phyloP scores from a whole-genome alignment of 2,329 filamentous ascomycete species.

The Phialophora tarda region DNA sequence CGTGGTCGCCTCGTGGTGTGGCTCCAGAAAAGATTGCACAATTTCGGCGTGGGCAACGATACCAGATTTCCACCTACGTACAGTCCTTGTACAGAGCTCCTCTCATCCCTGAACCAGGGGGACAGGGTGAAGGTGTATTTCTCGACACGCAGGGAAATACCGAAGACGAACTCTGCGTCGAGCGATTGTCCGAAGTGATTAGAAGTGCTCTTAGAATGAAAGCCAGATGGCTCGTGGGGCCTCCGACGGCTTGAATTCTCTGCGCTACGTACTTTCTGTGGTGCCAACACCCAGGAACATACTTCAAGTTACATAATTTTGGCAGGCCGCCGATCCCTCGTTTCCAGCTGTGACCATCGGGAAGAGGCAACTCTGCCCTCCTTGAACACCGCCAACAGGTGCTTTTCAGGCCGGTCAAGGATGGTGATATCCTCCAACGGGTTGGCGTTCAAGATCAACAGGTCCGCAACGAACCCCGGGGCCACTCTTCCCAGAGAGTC shows the following conservation, averaged over 20 bases:
- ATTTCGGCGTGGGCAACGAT: no score
- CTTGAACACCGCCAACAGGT: conserved; percentile 59
- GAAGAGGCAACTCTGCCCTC: conserved; percentile 55
- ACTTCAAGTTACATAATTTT: conserved; percentile 11
- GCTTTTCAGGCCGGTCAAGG: conserved; percentile 55
- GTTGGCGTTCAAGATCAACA: conserved; percentile 59
- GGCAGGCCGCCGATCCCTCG: conserved; percentile 23
- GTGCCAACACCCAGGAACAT: neutral
- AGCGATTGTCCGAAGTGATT: no score
- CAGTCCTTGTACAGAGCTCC: no score
- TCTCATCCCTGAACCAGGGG: no score
- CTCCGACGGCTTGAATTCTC: neutral
- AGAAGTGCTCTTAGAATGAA: no score
- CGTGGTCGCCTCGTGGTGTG: no score
- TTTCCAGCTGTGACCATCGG: conserved; percentile 29
- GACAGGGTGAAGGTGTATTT: no score
- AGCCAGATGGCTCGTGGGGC: conserved; percentile 4
- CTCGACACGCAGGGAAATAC: no score
- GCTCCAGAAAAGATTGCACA: no score
- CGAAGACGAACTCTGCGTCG: no score
- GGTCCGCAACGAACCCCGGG: conserved; percentile 59
- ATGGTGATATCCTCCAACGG: conserved; percentile 62
- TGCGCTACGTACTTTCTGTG: neutral
- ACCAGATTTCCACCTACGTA: no score
- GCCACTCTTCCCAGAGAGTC: conserved; percentile 58